Evolutionary conservation across 352 stramenopile species (phyloP), one percentile per base, ranked within the genome.

Genomic region (Phytophthora palmivora): DNA sequence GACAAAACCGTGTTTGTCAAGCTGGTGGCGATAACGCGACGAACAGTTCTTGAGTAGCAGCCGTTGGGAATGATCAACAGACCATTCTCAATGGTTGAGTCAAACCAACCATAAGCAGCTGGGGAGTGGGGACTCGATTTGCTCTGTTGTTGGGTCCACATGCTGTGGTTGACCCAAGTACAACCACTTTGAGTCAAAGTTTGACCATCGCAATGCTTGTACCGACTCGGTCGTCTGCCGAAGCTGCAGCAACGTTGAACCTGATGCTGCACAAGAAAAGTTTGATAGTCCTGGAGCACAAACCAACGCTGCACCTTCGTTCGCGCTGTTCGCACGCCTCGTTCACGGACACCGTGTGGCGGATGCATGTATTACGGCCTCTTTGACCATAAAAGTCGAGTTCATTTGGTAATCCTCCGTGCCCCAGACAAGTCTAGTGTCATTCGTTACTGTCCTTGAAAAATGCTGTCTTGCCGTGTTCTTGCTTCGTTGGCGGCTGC

Each of bases 301-400:
- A 52, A 30, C 15, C 42, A 33, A 52, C 41, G 52, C 9, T 51
- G 15, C 22, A 38, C 12, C 30, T 19, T 37, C 18, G 34, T 48
- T 64, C 48, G 56, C 22, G 57, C 28, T 66, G 58, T 54, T 42
- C 58, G 58, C 39, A 47, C 42, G 19, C 41, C 21, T 38, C 24
- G 34, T 66, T 66, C 58, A 60, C 33, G 26, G 36, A 60, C 58
- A 60, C 41, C 58, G 42, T 54, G 47, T 60, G 49, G 58, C 42
- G 18, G 42, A 45, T 53, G 16, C 21, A 44, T 28, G 46, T n/a
- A 34, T 18, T 4, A 34, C 11, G 30, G 3, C 30, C 6, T 44
- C 30, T 62, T 49, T 30, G 3, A 39, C 15, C 49, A 26, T 41
- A 39, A 7, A 26, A 56, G 34, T 9, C 10, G 18, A 21, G 47